Conservation (phyloP, 169 alveolate genomes). For the Plasmodium knowlesi region DNA sequence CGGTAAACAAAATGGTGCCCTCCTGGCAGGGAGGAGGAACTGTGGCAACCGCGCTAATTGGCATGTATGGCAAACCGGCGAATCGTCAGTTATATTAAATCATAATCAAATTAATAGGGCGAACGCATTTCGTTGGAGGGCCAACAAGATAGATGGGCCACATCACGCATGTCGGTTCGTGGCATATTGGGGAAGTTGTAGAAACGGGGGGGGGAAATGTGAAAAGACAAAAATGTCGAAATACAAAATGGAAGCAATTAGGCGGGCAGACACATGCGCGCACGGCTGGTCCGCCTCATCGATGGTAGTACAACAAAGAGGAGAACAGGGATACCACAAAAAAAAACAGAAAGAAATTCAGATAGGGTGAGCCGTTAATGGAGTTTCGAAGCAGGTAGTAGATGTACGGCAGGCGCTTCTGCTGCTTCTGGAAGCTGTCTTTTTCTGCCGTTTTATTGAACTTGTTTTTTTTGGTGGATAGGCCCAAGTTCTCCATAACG, state of each 20-base stretch:
- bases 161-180: background rate
- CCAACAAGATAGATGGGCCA: background rate
- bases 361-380: slow-evolving; percentile 24
- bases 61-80: background rate
- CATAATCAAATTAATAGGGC: no score
- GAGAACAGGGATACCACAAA: slow-evolving; percentile 36
- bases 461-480: background rate
- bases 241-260: background rate
- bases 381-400: slow-evolving; percentile 22
- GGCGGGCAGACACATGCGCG: background rate
- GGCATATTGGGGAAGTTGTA: background rate
- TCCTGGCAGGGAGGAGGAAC: background rate
- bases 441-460: background rate
- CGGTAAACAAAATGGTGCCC: background rate
- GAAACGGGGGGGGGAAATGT: background rate
- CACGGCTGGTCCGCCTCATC: background rate
- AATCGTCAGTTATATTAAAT: background rate
- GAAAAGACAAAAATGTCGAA: background rate
- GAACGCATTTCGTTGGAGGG: no score
- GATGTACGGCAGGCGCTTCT: slow-evolving; percentile 20
- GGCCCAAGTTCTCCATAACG: slow-evolving; percentile 9
- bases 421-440: background rate
- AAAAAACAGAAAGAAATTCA: slow-evolving; percentile 42
- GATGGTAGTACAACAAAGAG: slow-evolving; percentile 24
- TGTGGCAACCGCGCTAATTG: background rate